These are phyloP conservation scores for Barnettozyma pratensis DNA, from an alignment of 805 yeast species.

Conservation along the genomic window DNA sequence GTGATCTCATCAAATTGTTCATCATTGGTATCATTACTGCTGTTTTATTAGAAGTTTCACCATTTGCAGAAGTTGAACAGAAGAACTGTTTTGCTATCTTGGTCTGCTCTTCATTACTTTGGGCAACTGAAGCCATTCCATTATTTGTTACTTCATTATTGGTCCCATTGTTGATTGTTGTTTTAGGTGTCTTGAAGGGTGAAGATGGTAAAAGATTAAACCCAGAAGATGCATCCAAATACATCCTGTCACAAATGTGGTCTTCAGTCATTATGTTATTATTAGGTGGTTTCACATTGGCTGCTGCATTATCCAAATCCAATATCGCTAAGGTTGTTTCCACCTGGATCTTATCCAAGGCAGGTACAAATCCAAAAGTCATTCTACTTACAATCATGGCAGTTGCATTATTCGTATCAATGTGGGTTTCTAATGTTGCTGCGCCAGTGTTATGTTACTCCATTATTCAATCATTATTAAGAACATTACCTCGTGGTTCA, in stretches of 20 bases:
- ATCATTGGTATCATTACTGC: constrained; percentile 46
- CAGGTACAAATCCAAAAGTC: constrained; percentile 80
- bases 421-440: constrained; percentile 97
- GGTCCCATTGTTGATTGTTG: constrained; percentile 76
- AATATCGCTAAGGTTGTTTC: constrained; percentile 84
- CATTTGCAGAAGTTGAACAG: constrained; percentile 52
- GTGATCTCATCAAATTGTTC: constrained; percentile 38
- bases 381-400: constrained; percentile 78
- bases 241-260: constrained; percentile 88
- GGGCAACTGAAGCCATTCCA: constrained; percentile 97
- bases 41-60: constrained; percentile 40
- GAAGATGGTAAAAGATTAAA: constrained; percentile 53
- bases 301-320: constrained; percentile 90
- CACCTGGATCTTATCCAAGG: constrained; percentile 71
- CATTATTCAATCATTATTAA: constrained; percentile 81
- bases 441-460: constrained; percentile 93
- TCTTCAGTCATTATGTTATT: constrained; percentile 85
- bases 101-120: constrained; percentile 73
- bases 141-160: constrained; percentile 82
- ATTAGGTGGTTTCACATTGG: constrained; percentile 90
- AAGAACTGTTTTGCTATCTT: constrained; percentile 83
- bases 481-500: constrained; percentile 76
- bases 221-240: constrained; percentile 61
- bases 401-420: constrained; percentile 79
- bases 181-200: constrained; percentile 63